Base-by-base conservation (phyloP, 352 stramenopile genomes). In the Detonula confervacea region DNA sequence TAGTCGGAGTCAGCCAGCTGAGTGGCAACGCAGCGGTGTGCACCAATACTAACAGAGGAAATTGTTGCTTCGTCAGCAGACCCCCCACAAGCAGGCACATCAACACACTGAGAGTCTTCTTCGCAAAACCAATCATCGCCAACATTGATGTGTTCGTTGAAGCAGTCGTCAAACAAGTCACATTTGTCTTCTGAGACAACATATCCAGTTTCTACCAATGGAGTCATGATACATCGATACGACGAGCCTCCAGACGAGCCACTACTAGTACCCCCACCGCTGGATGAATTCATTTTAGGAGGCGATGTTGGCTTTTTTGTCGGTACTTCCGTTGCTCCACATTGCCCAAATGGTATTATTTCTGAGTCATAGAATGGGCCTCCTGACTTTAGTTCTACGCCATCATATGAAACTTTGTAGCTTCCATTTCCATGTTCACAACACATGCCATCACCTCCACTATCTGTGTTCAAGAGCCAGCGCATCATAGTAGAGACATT, bases 381-480 rank as follows among this genome's bases (percentile, higher is more conserved):
- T 25, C 75, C 74, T n/a, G 39, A 47, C 25, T 69, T 76, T 14
- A 84, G 39, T 29, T 63, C 44, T 27, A 60, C 52, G 16, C 63
- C 69, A 63, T 80, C 73, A 49, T 70, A 83, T 37, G 30, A 69
- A 49, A 82, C 30, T 61, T 56, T 74, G 44, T 87, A 84, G 33
- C 35, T 80, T 62, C 52, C 75, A 24, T 62, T 65, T 7, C 72
- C 71, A 27, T 80, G 60, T 16, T 79, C 55, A 64, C 73, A 73
- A 66, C 80, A 84, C 1, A 91, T 51, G n/a, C 86, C 86, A 72
- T 91, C 80, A 1, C 82, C 86, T 46, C 73, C 81, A 67, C 62
- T 52, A 76, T 91, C 76, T 79, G 66, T 35, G 46, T 61, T 47
- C 29, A 30, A 44, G 16, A 39, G 33, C 0, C 55, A 47, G 29